Evolutionary conservation across 1,284 basidiomycete genomes (phyloP).

Genomic region (Coniophora puteana): DNA sequence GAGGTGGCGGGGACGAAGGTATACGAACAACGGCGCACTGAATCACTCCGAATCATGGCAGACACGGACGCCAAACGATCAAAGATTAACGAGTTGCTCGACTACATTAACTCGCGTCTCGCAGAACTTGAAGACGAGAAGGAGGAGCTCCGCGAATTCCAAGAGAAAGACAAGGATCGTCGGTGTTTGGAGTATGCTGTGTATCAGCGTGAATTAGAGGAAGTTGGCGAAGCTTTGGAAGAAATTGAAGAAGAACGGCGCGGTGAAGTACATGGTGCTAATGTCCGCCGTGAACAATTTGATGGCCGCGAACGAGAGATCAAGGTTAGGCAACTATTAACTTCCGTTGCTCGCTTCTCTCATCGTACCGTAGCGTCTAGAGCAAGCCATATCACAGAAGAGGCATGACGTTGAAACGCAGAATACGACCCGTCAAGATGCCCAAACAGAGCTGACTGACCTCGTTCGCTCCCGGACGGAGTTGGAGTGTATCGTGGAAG

Average conservation of each 20-base stretch:
- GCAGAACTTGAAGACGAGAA: conserved; percentile 96
- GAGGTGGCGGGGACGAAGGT: conserved; percentile 99
- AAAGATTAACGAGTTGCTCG: conserved; percentile 89
- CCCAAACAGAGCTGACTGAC: conserved; percentile 76
- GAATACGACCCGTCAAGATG: conserved; percentile 64
- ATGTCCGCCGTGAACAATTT: conserved; percentile 77
- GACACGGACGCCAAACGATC: conserved; percentile 91
- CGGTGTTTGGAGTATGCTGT: conserved; percentile 95
- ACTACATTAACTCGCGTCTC: conserved; percentile 89
- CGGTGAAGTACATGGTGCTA: conserved; percentile 81
- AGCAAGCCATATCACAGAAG: conserved; percentile 68
- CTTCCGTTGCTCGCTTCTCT: conserved; percentile 3
- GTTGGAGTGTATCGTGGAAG: conserved; percentile 79
- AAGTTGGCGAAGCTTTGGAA: conserved; percentile 82
- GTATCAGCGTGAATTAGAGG: conserved; percentile 87
- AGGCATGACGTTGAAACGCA: conserved; percentile 73
- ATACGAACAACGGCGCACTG: conserved; percentile 91
- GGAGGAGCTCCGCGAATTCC: conserved; percentile 95
- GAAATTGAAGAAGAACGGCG: conserved; percentile 81
- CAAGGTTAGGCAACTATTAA: conserved; percentile 46
- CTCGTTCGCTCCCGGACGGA: conserved; percentile 77
- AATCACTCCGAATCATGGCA: conserved; percentile 94
- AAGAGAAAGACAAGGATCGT: conserved; percentile 92
- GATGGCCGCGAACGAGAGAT: conserved; percentile 82
- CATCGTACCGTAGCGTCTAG: conserved; percentile 51